A percentile compares a stretch with the other conserved stretches of the same genome.
Conservation (phyloP, 805 yeast species). For the Sugiyamaella americana region DNA sequence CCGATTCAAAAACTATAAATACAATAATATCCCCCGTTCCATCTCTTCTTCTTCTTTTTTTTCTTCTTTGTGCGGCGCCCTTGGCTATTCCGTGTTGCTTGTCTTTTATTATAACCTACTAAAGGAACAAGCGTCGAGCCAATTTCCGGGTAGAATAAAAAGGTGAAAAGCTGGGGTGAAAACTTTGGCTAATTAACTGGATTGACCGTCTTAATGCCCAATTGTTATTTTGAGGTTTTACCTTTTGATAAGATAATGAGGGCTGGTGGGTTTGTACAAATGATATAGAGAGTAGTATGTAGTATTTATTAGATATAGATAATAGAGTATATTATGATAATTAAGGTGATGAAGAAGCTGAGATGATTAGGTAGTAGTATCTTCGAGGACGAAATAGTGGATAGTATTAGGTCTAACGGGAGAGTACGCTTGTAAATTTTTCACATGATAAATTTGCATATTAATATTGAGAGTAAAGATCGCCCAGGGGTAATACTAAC, state of each 20-base stretch:
- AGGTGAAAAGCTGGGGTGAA: constrained; percentile 17
- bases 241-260: constrained; percentile 34
- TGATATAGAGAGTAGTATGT: constrained; percentile 1
- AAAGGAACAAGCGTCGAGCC: constrained; percentile 57
- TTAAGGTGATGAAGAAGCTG: background rate
- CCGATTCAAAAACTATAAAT: too few relatives aligned
- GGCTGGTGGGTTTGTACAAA: constrained; percentile 66
- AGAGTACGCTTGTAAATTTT: background rate
- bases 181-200: constrained; percentile 7
- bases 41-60: constrained; percentile 15
- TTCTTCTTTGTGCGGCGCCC: constrained; percentile 58
- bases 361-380: background rate
- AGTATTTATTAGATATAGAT: background rate
- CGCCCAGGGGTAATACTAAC: too few relatives aligned
- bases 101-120: constrained; percentile 33
- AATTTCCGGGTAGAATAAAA: constrained; percentile 11
- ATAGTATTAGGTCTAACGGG: background rate
- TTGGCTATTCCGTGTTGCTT: constrained; percentile 76
- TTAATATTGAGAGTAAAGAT: too few relatives aligned
- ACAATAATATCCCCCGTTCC: too few relatives aligned
- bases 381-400: too few relatives aligned
- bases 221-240: constrained; percentile 27
- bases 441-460: background rate
- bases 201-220: constrained; percentile 60
- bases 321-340: background rate